A percentile compares a stretch with the other conserved stretches of the same genome.
Conservation (phyloP, 257 asterid species). For the Primulina eburnea region DNA sequence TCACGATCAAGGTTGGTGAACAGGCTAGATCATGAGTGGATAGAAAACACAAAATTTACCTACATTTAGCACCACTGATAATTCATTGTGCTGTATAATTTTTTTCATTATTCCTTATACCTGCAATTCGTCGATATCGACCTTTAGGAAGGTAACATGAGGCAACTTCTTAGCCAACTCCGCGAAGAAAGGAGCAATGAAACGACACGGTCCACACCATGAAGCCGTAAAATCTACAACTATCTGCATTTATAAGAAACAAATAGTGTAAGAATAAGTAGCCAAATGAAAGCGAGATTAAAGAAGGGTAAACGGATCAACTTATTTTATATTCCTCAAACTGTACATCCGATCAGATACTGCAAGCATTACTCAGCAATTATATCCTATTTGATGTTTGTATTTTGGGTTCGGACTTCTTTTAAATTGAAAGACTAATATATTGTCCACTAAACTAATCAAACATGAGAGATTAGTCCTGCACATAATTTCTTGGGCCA, state of each 20-base stretch:
- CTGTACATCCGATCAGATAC: no score
- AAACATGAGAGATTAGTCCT: no score
- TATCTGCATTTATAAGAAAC: constrained; percentile 40
- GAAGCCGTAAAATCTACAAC: constrained; percentile 95
- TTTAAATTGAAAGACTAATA: no score
- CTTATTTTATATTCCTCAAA: not conserved
- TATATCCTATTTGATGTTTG: no score
- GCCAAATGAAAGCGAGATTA: not conserved
- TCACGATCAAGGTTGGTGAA: not conserved
- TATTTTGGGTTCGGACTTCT: no score
- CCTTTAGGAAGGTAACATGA: constrained; percentile 69
- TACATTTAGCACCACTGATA: not conserved
- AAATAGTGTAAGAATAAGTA: no score
- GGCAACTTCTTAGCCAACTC: constrained; percentile 85
- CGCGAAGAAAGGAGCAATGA: constrained; percentile 80
- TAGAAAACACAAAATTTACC: not conserved
- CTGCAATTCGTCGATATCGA: constrained; percentile 85
- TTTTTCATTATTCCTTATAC: constrained; percentile 25
- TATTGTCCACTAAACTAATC: no score
- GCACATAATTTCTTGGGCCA: no score
- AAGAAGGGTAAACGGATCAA: not conserved
- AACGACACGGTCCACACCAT: constrained; percentile 94
- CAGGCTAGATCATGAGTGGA: not conserved
- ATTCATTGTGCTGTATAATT: not conserved
- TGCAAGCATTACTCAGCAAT: no score